These are phyloP conservation scores for Trametes versicolor DNA, from an alignment of 1,284 basidiomycete species.

Conservation along the genomic window DNA sequence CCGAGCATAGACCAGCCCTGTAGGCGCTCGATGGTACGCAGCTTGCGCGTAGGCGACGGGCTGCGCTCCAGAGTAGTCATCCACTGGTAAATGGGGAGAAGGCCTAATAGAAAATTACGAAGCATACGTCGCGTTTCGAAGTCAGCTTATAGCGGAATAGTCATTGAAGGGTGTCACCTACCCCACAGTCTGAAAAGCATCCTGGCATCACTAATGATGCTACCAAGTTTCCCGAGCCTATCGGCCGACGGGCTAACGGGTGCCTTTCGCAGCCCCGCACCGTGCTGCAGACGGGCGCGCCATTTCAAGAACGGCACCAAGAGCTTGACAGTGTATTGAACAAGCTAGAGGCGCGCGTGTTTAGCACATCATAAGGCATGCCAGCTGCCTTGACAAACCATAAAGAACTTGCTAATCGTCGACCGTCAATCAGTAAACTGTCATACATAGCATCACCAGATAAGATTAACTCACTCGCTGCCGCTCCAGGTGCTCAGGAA, in stretches of 20 bases:
- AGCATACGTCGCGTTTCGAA: background rate
- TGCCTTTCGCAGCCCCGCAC: conserved; percentile 60
- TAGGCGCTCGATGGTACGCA: conserved; percentile 80
- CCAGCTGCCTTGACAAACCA: conserved; percentile 53
- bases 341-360: conserved; percentile 54
- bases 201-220: conserved; percentile 70
- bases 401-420: conserved; percentile 72
- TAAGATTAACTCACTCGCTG: conserved; percentile 69
- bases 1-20: conserved; percentile 87
- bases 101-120: conserved; percentile 53
- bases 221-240: conserved; percentile 63
- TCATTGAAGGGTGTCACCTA: conserved; percentile 43
- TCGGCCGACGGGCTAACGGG: conserved; percentile 62
- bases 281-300: conserved; percentile 73
- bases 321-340: conserved; percentile 77
- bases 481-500: conserved; percentile 84
- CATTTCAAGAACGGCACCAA: conserved; percentile 70
- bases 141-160: background rate
- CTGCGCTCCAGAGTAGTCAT: conserved; percentile 74
- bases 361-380: conserved; percentile 5
- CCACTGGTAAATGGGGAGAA: conserved; percentile 83
- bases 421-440: background rate
- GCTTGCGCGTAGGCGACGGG: conserved; percentile 70
- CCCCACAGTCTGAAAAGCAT: conserved; percentile 83
- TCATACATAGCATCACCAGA: background rate